phyloP scores from a whole-genome alignment of 1,284 basidiomycete species.

The Chalciporus sp. region DNA sequence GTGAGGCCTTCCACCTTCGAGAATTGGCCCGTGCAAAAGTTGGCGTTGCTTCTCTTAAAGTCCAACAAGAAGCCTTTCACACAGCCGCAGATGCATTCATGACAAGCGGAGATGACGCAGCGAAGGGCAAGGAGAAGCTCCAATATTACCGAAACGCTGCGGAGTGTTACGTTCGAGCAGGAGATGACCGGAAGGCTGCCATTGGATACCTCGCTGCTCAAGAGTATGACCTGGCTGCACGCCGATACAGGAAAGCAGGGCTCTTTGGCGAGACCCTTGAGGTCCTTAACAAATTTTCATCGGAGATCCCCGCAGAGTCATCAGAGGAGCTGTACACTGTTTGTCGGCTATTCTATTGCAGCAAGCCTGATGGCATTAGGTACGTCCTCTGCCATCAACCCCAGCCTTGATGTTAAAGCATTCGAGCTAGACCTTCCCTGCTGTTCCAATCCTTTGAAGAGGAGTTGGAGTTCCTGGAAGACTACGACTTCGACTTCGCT shows the following conservation, averaged over 20 bases:
- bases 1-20: constrained; percentile 47
- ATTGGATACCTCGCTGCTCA: constrained; percentile 44
- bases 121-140: constrained; percentile 26
- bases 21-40: constrained; percentile 40
- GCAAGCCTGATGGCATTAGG: constrained; percentile 38
- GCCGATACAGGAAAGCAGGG: constrained; percentile 50
- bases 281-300: constrained; percentile 41
- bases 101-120: constrained; percentile 39
- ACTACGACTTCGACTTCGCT: constrained; percentile 54
- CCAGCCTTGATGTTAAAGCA: constrained; percentile 2
- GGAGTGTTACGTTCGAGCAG: constrained; percentile 51
- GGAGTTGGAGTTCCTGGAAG: constrained; percentile 58
- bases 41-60: constrained; percentile 21
- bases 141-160: constrained; percentile 53
- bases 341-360: constrained; percentile 54
- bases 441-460: constrained; percentile 60
- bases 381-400: background rate
- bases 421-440: constrained; percentile 43
- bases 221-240: constrained; percentile 48
- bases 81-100: constrained; percentile 53
- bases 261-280: constrained; percentile 57
- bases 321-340: constrained; percentile 47
- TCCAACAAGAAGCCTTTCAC: constrained; percentile 42
- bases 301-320: constrained; percentile 37
- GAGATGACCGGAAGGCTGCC: constrained; percentile 47